phyloP scores from a whole-genome alignment of 495 filamentous ascomycete genomes.

The Penicillium canescens region DNA sequence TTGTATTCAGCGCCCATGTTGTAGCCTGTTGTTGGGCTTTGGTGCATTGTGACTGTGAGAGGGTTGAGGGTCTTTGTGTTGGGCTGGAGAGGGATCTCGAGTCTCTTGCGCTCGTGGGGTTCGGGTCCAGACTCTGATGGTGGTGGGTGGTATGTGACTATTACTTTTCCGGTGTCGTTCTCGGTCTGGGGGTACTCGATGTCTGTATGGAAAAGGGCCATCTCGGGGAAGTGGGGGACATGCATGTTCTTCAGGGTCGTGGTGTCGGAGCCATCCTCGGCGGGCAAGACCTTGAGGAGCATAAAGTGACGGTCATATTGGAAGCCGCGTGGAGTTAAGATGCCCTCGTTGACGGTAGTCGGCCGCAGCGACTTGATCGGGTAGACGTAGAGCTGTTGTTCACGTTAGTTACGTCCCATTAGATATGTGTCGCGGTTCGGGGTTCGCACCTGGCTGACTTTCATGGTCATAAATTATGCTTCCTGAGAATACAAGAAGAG shows the following conservation, averaged over 20 bases:
- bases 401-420: neutral
- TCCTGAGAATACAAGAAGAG: neutral
- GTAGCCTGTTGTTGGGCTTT: conserved; percentile 62
- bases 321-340: conserved; percentile 67
- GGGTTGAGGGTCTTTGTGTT: conserved; percentile 46
- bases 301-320: conserved; percentile 77
- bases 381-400: conserved; percentile 77
- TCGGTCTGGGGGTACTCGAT: conserved; percentile 40
- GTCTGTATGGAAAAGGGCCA: conserved; percentile 66
- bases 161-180: conserved; percentile 39
- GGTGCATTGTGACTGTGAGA: conserved; percentile 61
- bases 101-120: conserved; percentile 16
- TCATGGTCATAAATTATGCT: conserved; percentile 18
- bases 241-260: conserved; percentile 64
- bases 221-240: conserved; percentile 59
- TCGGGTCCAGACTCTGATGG: conserved; percentile 14
- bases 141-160: conserved; percentile 56
- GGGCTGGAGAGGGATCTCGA: conserved; percentile 64
- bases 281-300: conserved; percentile 57
- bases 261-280: conserved; percentile 24
- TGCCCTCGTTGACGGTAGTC: conserved; percentile 54
- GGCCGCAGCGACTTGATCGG: conserved; percentile 84
- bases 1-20: conserved; percentile 67
- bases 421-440: neutral
- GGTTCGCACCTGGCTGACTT: conserved; percentile 45